These are phyloP conservation scores for Schwanniomyces yamadae DNA, from an alignment of 805 yeast genomes.

Conservation along the genomic window DNA sequence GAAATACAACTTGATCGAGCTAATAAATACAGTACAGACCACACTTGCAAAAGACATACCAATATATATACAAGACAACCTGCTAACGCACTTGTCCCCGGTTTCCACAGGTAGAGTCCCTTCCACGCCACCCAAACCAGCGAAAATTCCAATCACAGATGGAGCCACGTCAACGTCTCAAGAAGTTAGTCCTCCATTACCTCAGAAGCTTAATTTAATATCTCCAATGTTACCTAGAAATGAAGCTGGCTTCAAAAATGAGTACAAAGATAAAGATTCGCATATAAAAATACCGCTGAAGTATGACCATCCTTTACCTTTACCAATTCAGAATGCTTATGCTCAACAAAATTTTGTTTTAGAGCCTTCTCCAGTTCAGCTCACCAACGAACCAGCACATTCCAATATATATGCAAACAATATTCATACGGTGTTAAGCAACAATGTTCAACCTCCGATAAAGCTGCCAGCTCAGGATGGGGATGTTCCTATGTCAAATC, in stretches of 20 bases:
- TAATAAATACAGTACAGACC: conserved; percentile 29
- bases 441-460: too few relatives aligned
- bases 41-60: conserved; percentile 47
- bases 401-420: too few relatives aligned
- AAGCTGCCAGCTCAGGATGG: too few relatives aligned
- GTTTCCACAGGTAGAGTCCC: conserved; percentile 1
- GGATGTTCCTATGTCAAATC: too few relatives aligned
- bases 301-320: conserved; percentile 32
- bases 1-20: conserved; percentile 27
- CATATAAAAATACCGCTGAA: conserved; percentile 18
- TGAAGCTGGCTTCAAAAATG: background rate
- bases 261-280: background rate
- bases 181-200: conserved; percentile 25
- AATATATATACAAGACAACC: conserved; percentile 34
- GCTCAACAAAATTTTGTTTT: too few relatives aligned
- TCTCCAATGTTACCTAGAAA: background rate
- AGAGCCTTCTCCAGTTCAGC: too few relatives aligned
- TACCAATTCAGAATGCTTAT: too few relatives aligned
- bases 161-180: conserved; percentile 14
- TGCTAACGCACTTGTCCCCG: conserved; percentile 2
- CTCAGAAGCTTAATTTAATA: conserved; percentile 20
- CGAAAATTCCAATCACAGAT: conserved; percentile 10
- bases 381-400: too few relatives aligned
- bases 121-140: conserved; percentile 16
- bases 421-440: too few relatives aligned